These are phyloP conservation scores for Arthrobotrys sphaeroides DNA, from an alignment of 2,329 filamentous ascomycete species.

Conservation along the genomic window DNA sequence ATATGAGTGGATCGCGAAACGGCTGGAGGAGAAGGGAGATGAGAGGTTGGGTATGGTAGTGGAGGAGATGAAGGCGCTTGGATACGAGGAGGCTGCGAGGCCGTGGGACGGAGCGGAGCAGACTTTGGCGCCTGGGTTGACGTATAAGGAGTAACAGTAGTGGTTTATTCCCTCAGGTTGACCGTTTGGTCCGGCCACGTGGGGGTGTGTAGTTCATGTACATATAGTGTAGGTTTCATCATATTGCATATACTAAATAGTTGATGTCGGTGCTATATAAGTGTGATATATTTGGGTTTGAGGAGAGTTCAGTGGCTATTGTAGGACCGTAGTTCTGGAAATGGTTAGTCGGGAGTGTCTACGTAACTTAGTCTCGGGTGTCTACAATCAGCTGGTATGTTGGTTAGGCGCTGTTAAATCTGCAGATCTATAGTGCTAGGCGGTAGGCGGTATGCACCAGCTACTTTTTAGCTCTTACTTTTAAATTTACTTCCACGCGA, in stretches of 20 bases:
- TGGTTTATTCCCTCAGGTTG: neutral
- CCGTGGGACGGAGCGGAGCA: slow-evolving; percentile 22
- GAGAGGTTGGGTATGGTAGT: slow-evolving; percentile 59
- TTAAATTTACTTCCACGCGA: too few species aligned
- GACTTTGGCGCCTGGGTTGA: neutral
- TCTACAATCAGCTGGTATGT: too few species aligned
- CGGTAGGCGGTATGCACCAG: too few species aligned
- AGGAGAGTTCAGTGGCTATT: too few species aligned
- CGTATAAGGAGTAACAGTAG: neutral
- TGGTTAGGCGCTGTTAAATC: too few species aligned
- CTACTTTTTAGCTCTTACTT: too few species aligned
- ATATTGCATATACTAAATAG: neutral
- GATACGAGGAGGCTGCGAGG: slow-evolving; percentile 32
- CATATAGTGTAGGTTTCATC: neutral
- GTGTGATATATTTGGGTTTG: too few species aligned
- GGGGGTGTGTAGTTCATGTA: slow-evolving; percentile 26
- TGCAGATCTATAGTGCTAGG: too few species aligned
- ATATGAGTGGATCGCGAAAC: slow-evolving; percentile 58
- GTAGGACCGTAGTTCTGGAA: too few species aligned
- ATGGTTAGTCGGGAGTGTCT: too few species aligned
- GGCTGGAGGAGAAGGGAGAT: slow-evolving; percentile 58
- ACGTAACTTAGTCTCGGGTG: too few species aligned
- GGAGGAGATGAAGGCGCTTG: slow-evolving; percentile 58
- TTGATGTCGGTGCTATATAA: neutral
- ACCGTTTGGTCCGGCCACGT: neutral